Conservation (phyloP, 352 stramenopile species). For the Globisporangium barbulae region DNA sequence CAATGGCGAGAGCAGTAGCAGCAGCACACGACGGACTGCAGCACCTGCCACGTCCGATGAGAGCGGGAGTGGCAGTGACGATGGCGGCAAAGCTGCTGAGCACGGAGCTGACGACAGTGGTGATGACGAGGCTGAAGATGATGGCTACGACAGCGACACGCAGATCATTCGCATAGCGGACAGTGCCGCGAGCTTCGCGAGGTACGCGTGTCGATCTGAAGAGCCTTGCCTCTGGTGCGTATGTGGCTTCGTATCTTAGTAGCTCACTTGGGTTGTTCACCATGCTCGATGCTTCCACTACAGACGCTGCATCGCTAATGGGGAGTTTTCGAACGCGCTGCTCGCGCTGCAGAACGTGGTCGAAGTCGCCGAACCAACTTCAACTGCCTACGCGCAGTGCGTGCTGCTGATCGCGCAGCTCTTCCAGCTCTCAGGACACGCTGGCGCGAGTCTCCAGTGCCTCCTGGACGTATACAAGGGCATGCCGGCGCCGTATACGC, state of each 20-base stretch:
- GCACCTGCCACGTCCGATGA: not conserved
- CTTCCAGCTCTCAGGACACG: conserved; percentile 25
- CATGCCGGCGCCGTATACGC: conserved; percentile 47
- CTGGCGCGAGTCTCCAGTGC: conserved; percentile 29
- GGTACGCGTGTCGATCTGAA: conserved; percentile 8
- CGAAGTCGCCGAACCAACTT: conserved; percentile 29
- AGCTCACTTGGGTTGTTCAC: too few relatives aligned
- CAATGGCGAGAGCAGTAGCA: not conserved
- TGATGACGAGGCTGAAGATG: not conserved
- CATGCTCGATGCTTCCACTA: too few relatives aligned
- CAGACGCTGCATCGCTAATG: conserved; percentile 43
- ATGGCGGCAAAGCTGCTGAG: not conserved
- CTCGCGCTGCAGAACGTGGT: conserved; percentile 41
- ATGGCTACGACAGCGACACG: conserved; percentile 13
- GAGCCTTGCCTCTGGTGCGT: not conserved
- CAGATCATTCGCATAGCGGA: conserved; percentile 20
- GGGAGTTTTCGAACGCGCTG: conserved; percentile 40
- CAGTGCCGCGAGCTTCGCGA: conserved; percentile 24
- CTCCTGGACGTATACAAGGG: conserved; percentile 39
- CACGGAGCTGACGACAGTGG: not conserved
- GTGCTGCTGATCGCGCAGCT: conserved; percentile 45
- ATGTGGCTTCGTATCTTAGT: too few relatives aligned
- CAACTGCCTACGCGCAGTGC: conserved; percentile 24
- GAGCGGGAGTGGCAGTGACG: not conserved
- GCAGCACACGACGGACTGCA: not conserved